Percentiles rank a stretch among this genome's conserved stretches.
These are phyloP conservation scores for Mycena sanguinolenta DNA, from an alignment of 768 basidiomycete genomes.

Conservation along the genomic window DNA sequence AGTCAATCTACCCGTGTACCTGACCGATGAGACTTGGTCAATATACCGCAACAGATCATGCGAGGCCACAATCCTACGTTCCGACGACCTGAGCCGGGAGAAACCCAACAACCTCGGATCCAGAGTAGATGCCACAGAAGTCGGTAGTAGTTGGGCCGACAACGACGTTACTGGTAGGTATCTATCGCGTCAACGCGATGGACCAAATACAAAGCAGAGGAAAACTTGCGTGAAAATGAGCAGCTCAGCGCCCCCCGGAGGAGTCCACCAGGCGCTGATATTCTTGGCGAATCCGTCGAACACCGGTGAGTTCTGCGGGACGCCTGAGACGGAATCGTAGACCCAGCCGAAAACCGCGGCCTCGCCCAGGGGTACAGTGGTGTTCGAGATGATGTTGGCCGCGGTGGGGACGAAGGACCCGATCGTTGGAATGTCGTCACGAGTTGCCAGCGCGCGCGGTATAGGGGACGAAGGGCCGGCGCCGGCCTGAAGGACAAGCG, in stretches of 20 bases:
- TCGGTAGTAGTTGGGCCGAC: no score
- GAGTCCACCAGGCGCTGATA: conserved; percentile 18
- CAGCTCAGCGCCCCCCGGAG: conserved; percentile 17
- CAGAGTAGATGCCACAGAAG: no score
- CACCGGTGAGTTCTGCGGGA: background rate
- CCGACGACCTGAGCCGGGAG: conserved; percentile 14
- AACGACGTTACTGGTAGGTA: no score
- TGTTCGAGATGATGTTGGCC: conserved; percentile 16
- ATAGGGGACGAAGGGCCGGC: conserved; percentile 13
- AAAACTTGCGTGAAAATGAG: conserved; percentile 16
- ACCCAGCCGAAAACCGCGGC: conserved; percentile 10
- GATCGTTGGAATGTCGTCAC: conserved; percentile 8
- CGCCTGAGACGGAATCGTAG: conserved; percentile 12
- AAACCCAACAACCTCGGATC: background rate
- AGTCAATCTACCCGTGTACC: conserved; percentile 25
- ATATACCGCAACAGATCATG: conserved; percentile 1
- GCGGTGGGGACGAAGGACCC: conserved; percentile 9
- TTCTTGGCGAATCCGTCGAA: conserved; percentile 20
- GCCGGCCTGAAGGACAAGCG: conserved; percentile 1
- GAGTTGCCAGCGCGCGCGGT: background rate
- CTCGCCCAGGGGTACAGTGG: conserved; percentile 14
- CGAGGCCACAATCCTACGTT: conserved; percentile 17
- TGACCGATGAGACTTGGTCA: conserved; percentile 11
- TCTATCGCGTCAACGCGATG: background rate
- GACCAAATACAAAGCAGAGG: conserved; percentile 6